Evolutionary conservation across 169 alveolate species (phyloP), one percentile per base, ranked within the genome.

Genomic region (Neospora caninum): DNA sequence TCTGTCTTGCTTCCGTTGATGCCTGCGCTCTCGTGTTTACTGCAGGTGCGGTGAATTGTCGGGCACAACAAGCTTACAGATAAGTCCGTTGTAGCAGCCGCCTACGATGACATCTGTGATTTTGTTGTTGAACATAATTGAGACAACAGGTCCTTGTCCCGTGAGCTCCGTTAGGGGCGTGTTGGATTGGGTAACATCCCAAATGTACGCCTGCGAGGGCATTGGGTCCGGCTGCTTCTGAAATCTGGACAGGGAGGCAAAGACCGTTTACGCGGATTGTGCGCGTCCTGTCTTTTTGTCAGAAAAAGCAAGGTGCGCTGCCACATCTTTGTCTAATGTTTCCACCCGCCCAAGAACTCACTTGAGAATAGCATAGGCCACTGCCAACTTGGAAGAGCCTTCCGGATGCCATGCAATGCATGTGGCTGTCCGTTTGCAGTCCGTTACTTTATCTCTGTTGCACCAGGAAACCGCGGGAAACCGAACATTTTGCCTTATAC

Each of bases 371-470:
- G 98, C 96, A 93, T 98, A 98, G 73, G 98, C 97, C 9, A 96
- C 99, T 31, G 99, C 99, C 18, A 98, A 94, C 94, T 97, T 97
- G 70, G 95, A 88, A 69, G 98, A 97, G 80, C 98, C 96, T 78
- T 98, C 99, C 53, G 99, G 99, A 91, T 97, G 97, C 99, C 99
- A 98, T 38, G 98, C 96, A 67, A 98, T 97, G 95, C 97, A 97
- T 22, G 98, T 95, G 29, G 97, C 98, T 39, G 98, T 94, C 92
- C 99, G 96, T 82, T 97, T 97, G 70, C 96, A 93, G 53, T 93
- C 97, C 88, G 97, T 95, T 27, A 97, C 96, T 87, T 96, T 97
- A 94, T 97, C 98, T 91, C 96, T 95, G 92, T 38, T 25, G 70
- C 58, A 49, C 9, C 58, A 22, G 27, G 18, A 49, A 13, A 49